phyloP scores from a whole-genome alignment of 2,329 filamentous ascomycete species.

The Xylaria sp. region DNA sequence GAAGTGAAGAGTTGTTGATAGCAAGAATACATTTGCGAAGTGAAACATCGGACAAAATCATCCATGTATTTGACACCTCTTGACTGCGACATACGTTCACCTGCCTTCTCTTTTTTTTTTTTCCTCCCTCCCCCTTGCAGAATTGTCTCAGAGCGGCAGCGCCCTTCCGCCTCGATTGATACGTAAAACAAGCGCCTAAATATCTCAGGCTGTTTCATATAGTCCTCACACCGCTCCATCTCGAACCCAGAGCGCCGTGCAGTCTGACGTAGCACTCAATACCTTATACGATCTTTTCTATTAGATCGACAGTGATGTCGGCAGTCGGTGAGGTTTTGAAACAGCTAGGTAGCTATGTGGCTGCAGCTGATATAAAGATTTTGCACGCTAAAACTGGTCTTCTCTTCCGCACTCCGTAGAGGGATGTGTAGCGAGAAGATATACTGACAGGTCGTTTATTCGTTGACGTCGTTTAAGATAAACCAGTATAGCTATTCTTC shows the following conservation, averaged over 20 bases:
- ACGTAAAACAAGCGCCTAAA: background rate
- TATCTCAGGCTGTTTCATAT: background rate
- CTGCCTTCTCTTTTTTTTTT: background rate
- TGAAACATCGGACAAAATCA: background rate
- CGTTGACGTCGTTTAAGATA: background rate
- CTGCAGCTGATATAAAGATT: too few relatives aligned
- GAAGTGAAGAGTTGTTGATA: background rate
- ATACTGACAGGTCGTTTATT: too few relatives aligned
- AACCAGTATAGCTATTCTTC: background rate
- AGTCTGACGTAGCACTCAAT: too few relatives aligned
- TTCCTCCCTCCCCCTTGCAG: background rate
- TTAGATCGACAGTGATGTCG: background rate
- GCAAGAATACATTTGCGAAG: background rate
- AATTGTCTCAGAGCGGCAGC: background rate
- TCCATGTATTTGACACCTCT: background rate
- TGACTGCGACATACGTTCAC: background rate
- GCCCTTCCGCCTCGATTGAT: background rate
- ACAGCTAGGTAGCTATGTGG: too few relatives aligned
- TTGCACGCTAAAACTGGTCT: too few relatives aligned
- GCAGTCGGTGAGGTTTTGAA: too few relatives aligned
- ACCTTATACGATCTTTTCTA: background rate
- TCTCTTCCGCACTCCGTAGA: too few relatives aligned
- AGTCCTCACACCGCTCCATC: background rate
- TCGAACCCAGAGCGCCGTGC: too few relatives aligned
- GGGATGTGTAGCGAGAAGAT: background rate